Evolutionary conservation across 2,329 filamentous ascomycete species (phyloP), one percentile per base, ranked within the genome.

Genomic region (Botrytis porri): DNA sequence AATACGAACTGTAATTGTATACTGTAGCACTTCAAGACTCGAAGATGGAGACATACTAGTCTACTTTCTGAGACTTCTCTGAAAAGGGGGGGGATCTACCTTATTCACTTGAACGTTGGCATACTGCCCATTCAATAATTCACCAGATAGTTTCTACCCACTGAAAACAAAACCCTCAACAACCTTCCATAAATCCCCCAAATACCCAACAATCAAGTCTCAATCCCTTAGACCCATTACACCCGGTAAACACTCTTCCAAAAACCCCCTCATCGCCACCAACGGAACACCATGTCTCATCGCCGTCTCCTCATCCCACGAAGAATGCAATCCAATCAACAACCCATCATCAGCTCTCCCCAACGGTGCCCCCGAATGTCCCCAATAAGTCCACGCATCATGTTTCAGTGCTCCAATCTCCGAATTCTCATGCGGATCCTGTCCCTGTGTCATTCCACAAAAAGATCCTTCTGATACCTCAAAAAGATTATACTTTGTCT

Each of bases 311-410:
- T 87, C 85, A 76, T 88, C 85, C 85, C 86, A 88, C 41, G 83
- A 85, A 6, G 85, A 87, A 81, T 88, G 86, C 74, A 88, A 74
- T 2, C 86, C 86, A 0, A 87, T 79, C 71, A 88, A 76, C 16
- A 39, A 76, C 0, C 84, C 84, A 20, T 79, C 80, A n/a, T 74
- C 77, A 43, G 74, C 70, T 25, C 82, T 77, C n/a, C 87, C 74
- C 25, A 88, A 77, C 1, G 85, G 85, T 8, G 86, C 86, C 4
- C 86, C 86, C 35, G 84, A 86, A 77, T 88, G 86, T 1, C 86
- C 86, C 87, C 86, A 88, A 77, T 88, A 88, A 2, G 86, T 88
- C 86, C 86, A 88, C 73, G 84, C 86, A 76, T 85, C 83, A 77
- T 88, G 86, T 82, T 83, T 85, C 75, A 88, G 75, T 0, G 83